Evolutionary conservation across 2,329 filamentous ascomycete species (phyloP).

Genomic region (Trichoderma sp.): DNA sequence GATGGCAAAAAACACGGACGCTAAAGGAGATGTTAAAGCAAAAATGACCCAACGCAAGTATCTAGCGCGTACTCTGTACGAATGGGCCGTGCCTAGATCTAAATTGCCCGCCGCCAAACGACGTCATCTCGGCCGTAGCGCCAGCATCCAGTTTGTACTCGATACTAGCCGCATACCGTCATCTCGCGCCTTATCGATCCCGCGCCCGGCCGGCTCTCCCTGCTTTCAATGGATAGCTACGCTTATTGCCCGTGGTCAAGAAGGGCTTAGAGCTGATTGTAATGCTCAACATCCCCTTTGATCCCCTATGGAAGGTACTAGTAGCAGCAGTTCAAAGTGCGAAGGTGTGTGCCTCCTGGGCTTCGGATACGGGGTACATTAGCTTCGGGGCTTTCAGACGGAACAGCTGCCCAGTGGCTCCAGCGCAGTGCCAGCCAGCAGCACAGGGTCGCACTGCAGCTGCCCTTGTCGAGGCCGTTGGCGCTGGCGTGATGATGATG

Average conservation of each 20-base stretch:
- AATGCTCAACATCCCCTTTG: background rate
- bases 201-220: background rate
- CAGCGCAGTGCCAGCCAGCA: background rate
- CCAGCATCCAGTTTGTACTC: background rate
- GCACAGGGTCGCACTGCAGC: conserved; percentile 13
- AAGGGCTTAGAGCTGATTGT: background rate
- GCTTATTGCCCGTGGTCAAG: background rate
- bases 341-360: background rate
- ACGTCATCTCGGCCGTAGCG: conserved; percentile 11
- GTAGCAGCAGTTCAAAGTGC: background rate
- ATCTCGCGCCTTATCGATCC: background rate
- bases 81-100: conserved; percentile 9
- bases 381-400: conserved; percentile 9
- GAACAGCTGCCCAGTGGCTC: background rate
- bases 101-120: conserved; percentile 8
- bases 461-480: background rate
- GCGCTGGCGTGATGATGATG: conserved; percentile 1
- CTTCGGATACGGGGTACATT: conserved; percentile 12
- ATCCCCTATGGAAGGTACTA: background rate
- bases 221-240: background rate
- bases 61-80: conserved; percentile 10
- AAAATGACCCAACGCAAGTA: background rate
- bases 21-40: background rate
- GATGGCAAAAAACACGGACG: background rate
- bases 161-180: background rate